Conservation (phyloP, 2,329 filamentous ascomycete genomes). For the Aspergillus floridensis region DNA sequence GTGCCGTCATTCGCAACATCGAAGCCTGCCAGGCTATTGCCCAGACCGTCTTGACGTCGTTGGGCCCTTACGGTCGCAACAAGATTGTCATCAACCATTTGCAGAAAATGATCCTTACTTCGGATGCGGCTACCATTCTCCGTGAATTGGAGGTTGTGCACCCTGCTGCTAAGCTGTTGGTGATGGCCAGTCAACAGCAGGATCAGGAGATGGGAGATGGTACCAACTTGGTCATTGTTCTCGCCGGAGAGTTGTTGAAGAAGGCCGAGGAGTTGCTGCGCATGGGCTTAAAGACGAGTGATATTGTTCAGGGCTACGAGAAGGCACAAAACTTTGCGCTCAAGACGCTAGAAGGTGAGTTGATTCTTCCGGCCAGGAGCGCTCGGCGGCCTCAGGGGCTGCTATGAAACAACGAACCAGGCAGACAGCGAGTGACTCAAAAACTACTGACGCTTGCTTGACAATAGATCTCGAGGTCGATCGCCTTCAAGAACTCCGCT, state of each 20-base stretch:
- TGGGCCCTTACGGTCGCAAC: slow-evolving; percentile 96
- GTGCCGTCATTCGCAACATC: slow-evolving; percentile 96
- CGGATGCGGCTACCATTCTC: slow-evolving; percentile 94
- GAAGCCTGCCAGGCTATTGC: slow-evolving; percentile 96
- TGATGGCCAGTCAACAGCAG: slow-evolving; percentile 99
- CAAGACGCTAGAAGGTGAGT: slow-evolving; percentile 70
- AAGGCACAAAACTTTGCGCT: slow-evolving; percentile 87
- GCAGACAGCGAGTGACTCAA: background rate
- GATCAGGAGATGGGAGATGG: slow-evolving; percentile 99
- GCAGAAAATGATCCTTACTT: slow-evolving; percentile 99
- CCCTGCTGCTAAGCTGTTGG: slow-evolving; percentile 92
- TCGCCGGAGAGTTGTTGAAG: slow-evolving; percentile 91
- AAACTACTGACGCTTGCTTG: background rate
- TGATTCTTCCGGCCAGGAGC: background rate
- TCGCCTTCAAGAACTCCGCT: slow-evolving; percentile 79
- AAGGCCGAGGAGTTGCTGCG: slow-evolving; percentile 96
- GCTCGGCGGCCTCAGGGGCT: slow-evolving; percentile 9
- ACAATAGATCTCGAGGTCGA: slow-evolving; percentile 75
- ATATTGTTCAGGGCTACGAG: slow-evolving; percentile 95
- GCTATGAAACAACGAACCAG: background rate
- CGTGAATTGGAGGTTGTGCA: slow-evolving; percentile 97
- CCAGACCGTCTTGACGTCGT: slow-evolving; percentile 91
- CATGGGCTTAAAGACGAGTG: slow-evolving; percentile 97
- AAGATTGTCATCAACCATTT: slow-evolving; percentile 99
- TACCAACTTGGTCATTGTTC: slow-evolving; percentile 93